Base-by-base conservation (phyloP, 1,284 basidiomycete species). In the Rhizopogon hawkerae region DNA sequence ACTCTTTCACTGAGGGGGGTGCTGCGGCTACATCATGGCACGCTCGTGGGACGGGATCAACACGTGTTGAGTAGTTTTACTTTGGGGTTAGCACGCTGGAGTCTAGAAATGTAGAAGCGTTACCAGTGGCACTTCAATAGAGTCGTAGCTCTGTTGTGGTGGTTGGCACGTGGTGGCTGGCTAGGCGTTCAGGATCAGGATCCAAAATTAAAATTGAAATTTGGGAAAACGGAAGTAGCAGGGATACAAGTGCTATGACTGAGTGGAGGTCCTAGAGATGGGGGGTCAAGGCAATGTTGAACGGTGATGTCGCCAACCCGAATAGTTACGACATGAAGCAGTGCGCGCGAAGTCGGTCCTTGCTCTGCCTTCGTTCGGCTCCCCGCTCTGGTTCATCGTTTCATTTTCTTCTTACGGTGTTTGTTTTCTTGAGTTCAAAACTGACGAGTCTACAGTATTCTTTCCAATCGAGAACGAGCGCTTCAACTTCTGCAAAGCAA, bases 301-400 rank as follows among this genome's bases (percentile, higher is more conserved):
- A 23, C 47, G 37, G 47, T 60, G 59, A 60, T 63, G 51, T 37
- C 46, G 51, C 59, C 56, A 51, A 60, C 61, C 31, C 60, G 53
- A 50, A 51, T 45, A 37, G 56, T 67, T 68, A 67, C 62, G 62
- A 66, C 56, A 64, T 55, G 39, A 52, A 56, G 65, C 64, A 62
- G 62, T 67, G 65, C 65, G 38, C 49, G 44, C 53, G 45, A 47
- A 54, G 38, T 38, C 6, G 33, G 21, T 23, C 21, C 21, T 45
- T 36, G 35, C 21, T 8, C 26, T 9, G 10, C 31, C 4, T 4
- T 10, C 31, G 31, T 31, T 31, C 31, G 31, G 31, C 14, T 46
- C 39, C 14, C 9, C 23, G 46, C 21, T 47, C 23, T n/a, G 29
- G 36, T 29, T 41, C 43, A 29, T 24, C 16, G 16, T 4, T 35